phyloP scores from a whole-genome alignment of 306 rosid genomes.

The Calophaca sinica region DNA sequence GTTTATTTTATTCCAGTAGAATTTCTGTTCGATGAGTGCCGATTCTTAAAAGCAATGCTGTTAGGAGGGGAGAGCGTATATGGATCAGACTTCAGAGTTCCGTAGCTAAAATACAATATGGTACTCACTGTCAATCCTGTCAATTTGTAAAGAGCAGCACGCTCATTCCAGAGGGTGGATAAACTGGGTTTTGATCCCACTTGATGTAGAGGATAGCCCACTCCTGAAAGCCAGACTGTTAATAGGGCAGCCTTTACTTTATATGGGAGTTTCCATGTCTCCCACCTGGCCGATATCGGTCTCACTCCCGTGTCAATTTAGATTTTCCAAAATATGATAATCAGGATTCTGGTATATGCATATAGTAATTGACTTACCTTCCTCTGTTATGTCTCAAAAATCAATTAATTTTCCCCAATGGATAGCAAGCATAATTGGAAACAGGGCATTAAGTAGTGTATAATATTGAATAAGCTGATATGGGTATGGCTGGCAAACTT shows the following conservation, averaged over 20 bases:
- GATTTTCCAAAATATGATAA: too few species aligned
- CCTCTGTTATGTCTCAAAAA: too few species aligned
- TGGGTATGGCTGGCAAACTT: too few species aligned
- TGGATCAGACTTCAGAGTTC: not conserved
- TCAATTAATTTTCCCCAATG: too few species aligned
- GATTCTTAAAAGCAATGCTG: not conserved
- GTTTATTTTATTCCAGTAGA: not conserved
- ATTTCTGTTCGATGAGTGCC: not conserved
- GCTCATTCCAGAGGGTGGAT: not conserved
- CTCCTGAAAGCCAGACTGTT: not conserved
- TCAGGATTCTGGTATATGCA: too few species aligned
- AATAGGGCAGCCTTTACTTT: not conserved
- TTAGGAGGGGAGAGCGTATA: not conserved
- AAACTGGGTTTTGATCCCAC: not conserved
- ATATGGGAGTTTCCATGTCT: not conserved
- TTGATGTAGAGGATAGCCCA: slow-evolving; percentile 7
- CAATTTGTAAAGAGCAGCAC: not conserved
- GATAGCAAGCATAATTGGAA: too few species aligned
- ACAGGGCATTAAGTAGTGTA: too few species aligned
- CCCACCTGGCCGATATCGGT: not conserved
- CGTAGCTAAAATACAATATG: not conserved
- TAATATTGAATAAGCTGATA: too few species aligned
- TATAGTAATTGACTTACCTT: too few species aligned
- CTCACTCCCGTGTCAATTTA: too few species aligned
- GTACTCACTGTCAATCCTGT: slow-evolving; percentile 5